Evolutionary conservation across 208 protist species (phyloP).

Genomic region (Leishmania major): DNA sequence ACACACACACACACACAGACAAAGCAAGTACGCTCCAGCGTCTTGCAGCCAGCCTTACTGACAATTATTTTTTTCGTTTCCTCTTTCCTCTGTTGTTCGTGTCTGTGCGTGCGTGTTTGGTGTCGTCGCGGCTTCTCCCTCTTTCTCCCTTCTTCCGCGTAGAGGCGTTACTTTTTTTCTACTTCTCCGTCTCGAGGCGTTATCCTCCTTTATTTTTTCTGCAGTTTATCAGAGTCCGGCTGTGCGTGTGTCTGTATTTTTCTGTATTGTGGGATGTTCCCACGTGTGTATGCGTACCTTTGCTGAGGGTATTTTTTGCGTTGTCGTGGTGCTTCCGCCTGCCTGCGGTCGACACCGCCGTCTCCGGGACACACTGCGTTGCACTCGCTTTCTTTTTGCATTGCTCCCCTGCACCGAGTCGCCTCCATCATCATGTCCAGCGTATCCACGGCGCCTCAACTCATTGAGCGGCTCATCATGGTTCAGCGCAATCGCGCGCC

Average conservation of each 20-base stretch:
- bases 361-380: background rate
- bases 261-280: background rate
- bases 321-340: background rate
- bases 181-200: background rate
- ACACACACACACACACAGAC: background rate
- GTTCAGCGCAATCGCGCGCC: slow-evolving; percentile 53
- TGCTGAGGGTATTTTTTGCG: background rate
- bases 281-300: background rate
- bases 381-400: background rate
- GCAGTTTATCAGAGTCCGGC: background rate
- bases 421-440: background rate
- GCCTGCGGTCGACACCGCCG: background rate
- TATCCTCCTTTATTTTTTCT: background rate
- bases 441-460: slow-evolving; percentile 34
- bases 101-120: background rate
- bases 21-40: background rate
- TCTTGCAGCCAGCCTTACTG: background rate
- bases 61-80: background rate
- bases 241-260: background rate
- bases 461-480: slow-evolving; percentile 73
- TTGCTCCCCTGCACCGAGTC: background rate
- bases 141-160: background rate
- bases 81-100: background rate
- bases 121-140: no score
- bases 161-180: background rate